Conservation (phyloP, 2,329 filamentous ascomycete species). For the Verticillium isaacii region DNA sequence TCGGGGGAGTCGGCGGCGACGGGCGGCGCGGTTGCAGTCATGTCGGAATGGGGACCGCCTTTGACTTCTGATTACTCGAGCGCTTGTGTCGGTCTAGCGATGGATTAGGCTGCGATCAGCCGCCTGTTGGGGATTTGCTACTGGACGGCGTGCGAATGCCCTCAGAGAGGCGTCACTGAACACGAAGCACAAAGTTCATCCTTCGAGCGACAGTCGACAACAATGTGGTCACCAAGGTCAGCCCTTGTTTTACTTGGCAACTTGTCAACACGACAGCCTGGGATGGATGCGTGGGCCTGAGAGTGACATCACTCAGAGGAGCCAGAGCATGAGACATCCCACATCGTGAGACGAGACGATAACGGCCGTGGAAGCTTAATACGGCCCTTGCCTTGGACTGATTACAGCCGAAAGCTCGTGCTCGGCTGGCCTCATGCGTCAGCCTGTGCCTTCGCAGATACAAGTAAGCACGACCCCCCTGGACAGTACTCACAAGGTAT, state of each 20-base stretch:
- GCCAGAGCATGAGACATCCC: not conserved
- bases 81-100: not conserved
- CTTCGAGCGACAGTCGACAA: not conserved
- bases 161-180: not conserved
- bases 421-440: not conserved
- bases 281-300: not conserved
- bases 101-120: not conserved
- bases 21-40: not conserved
- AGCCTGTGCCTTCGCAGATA: not conserved
- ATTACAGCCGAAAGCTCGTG: not conserved
- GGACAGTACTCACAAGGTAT: not conserved
- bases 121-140: not conserved
- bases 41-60: not conserved
- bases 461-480: not conserved
- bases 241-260: not conserved
- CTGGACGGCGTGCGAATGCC: not conserved
- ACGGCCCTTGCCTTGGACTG: not conserved
- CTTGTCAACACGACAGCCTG: not conserved
- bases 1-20: not conserved
- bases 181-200: not conserved
- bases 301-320: not conserved
- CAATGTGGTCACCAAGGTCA: not conserved
- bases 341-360: not conserved
- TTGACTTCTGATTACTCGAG: not conserved
- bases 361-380: not conserved